Conservation (phyloP, 768 basidiomycete species). For the Punctularia strigosozonata region DNA sequence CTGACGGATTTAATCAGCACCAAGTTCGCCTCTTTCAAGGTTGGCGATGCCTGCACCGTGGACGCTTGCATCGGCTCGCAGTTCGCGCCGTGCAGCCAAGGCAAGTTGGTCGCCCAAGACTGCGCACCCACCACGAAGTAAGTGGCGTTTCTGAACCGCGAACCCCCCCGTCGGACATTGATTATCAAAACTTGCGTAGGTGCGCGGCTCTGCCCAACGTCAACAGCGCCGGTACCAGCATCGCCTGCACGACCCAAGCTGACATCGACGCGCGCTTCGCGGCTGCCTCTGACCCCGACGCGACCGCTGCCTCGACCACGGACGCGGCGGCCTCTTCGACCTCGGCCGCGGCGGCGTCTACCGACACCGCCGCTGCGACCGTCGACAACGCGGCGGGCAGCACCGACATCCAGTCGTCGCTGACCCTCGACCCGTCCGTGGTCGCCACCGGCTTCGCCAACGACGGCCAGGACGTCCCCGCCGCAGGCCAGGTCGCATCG, state of each 20-base stretch:
- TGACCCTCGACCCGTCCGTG: slow-evolving; percentile 34
- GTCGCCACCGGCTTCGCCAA: slow-evolving; percentile 45
- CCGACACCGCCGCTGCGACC: slow-evolving; percentile 9
- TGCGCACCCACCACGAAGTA: slow-evolving; percentile 15
- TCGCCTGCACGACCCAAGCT: slow-evolving; percentile 38
- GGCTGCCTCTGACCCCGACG: slow-evolving; percentile 18
- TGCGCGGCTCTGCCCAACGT: slow-evolving; percentile 35
- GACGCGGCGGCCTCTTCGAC: slow-evolving; percentile 4
- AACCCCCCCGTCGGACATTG: not conserved
- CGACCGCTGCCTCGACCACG: slow-evolving; percentile 7
- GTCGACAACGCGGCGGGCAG: slow-evolving; percentile 11
- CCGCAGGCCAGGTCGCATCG: slow-evolving; percentile 40
- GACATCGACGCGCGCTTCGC: slow-evolving; percentile 36
- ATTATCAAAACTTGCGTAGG: slow-evolving; percentile 10
- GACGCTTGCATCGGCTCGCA: slow-evolving; percentile 4
- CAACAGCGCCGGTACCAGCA: slow-evolving; percentile 19
- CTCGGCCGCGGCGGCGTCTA: slow-evolving; percentile 11
- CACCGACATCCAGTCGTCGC: slow-evolving; percentile 31
- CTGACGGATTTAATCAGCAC: slow-evolving; percentile 7
- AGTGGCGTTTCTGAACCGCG: too few species aligned
- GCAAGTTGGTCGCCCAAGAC: slow-evolving; percentile 5
- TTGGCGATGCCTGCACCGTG: slow-evolving; percentile 31
- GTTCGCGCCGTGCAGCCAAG: not conserved
- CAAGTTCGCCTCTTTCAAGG: slow-evolving; percentile 36
- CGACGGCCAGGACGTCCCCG: slow-evolving; percentile 28